Evolutionary conservation across 768 basidiomycete species (phyloP), one percentile per base, ranked within the genome.

Genomic region (Collybia nuda): DNA sequence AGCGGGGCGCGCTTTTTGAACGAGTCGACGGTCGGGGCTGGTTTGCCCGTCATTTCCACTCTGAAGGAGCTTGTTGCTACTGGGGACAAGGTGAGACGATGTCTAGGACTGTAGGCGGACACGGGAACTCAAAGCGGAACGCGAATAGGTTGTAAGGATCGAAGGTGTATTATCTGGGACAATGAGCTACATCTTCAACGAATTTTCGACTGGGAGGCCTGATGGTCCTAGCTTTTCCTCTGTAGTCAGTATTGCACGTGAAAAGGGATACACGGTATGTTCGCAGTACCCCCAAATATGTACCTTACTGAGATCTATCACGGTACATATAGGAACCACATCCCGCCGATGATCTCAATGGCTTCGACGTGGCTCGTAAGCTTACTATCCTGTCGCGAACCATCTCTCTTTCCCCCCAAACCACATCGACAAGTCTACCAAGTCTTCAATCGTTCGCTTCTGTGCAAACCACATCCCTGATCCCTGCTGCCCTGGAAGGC

Each of bases 121-220:
- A 11, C 12, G 39, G 24, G n/a, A n/a, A 6, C 28, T 39, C 41
- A 22, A 21, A 21, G 6, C 39, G 28, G 37, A 43, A 43, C 24
- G 41, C 21, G 32, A 32, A 4, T 53, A 90, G 87, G 74, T 96
- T 54, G 72, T 77, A 60, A 96, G 92, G 76, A 91, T 98, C 56
- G 97, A 99, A 68, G 97, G 97, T 35, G 97, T 98, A 18, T 92
- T 99, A 68, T 94, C 91, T 4, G 97, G 97, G 7, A 99, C 97
- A 2, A 84, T 99, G 78, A 93, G 89, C 65, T 99, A 98, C 74
- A 98, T 99, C 72, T 99, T 99, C 80, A 98, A 98, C 73, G 85
- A 93, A 55, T 92, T 94, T 73, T 86, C 90, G 2, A 86, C 83
- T 3, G 84, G 82, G 1, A 76, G 79, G 40, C 71, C 83, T 4